Evolutionary conservation across 2,329 filamentous ascomycete species (phyloP), one percentile per base, ranked within the genome.

Genomic region (Aureobasidium sp.): DNA sequence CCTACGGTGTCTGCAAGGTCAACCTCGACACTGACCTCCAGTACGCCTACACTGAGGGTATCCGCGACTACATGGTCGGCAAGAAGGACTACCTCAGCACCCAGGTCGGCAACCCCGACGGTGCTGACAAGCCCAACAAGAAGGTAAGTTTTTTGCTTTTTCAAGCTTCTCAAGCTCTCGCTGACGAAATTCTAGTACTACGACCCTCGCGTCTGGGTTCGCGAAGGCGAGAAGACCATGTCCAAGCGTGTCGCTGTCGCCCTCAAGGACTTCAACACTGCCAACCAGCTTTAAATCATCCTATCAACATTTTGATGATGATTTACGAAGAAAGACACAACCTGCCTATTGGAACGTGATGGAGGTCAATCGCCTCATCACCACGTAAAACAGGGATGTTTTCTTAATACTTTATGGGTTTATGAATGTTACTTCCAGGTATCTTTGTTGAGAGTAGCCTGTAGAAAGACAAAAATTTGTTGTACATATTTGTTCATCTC

Each of bases 11-110:
- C 70, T 88, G 97, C 81, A 99, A 99, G 88, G 94, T 99, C 80
- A 99, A 99, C 83, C 83, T 99, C 71, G 94, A 99, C 80, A 99
- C 94, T 55, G 94, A 99, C 75, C 85, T 97, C 79, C 93, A 97
- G 83, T 96, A 86, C 78, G 92, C 93, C 63, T 99, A 97, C 84
- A 84, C 94, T 68, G 80, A 80, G 65, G 94, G 94, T 79, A 89
- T 97, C 81, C 90, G 94, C 67, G 93, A 99, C 81, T 99, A 91
- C 83, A 83, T 97, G 75, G 78, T 91, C 72, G 89, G 86, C 76
- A 97, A 97, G 85, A 92, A 96, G 81, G 93, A 96, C 71, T 99
- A 97, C 83, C 80, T 99, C 69, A 79, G 84, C 80, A 86, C 83
- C 64, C 84, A 90, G 72, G 88, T 99, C 69, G 94, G 94, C 72